phyloP scores from a whole-genome alignment of 2,329 filamentous ascomycete species.

The Scortechinia acanthostroma region DNA sequence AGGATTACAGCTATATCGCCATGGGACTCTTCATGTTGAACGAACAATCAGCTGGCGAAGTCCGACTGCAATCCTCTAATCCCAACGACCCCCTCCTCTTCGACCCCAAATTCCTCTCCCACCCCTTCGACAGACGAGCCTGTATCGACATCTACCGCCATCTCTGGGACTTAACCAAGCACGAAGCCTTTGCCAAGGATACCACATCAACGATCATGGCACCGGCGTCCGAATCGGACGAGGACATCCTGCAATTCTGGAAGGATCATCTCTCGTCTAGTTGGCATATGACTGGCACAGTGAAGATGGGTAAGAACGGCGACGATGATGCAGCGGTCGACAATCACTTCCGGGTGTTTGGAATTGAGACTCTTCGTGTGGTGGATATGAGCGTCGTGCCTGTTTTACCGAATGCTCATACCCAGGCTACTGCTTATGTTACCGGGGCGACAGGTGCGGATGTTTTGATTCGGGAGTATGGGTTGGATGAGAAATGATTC shows the following conservation, averaged over 20 bases:
- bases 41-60: slow-evolving; percentile 39
- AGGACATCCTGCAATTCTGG: slow-evolving; percentile 40
- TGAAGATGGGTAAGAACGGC: slow-evolving; percentile 41
- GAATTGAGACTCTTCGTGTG: slow-evolving; percentile 36
- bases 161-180: slow-evolving; percentile 27
- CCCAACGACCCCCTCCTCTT: slow-evolving; percentile 39
- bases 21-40: slow-evolving; percentile 41
- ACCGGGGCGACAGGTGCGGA: slow-evolving; percentile 42
- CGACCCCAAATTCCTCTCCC: slow-evolving; percentile 40
- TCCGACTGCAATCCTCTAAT: slow-evolving; percentile 42
- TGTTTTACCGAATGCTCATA: slow-evolving; percentile 39
- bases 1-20: slow-evolving; percentile 28
- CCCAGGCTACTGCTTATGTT: slow-evolving; percentile 43
- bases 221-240: slow-evolving; percentile 38
- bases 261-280: slow-evolving; percentile 30
- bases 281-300: slow-evolving; percentile 49
- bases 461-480: slow-evolving; percentile 34
- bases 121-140: slow-evolving; percentile 43
- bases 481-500: no score
- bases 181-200: slow-evolving; percentile 33
- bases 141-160: slow-evolving; percentile 39
- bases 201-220: slow-evolving; percentile 27
- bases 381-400: slow-evolving; percentile 43
- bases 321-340: slow-evolving; percentile 38
- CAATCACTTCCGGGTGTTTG: slow-evolving; percentile 34